Evolutionary conservation across 495 filamentous ascomycete species (phyloP).

Genomic region (Lineolata rhizophorae): DNA sequence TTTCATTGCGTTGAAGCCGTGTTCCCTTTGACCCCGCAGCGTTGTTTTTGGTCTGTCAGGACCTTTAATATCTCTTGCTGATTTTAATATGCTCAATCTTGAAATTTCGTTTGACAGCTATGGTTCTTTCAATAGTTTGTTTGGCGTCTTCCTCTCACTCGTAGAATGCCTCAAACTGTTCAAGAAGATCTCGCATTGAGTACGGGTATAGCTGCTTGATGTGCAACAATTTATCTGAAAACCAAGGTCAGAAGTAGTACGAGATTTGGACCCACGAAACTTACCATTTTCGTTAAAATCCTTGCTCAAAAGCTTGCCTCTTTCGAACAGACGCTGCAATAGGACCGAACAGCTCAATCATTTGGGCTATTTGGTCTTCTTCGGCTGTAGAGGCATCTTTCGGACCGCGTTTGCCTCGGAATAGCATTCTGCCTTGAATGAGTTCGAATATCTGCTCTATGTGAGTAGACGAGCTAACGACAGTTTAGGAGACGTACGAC

Average conservation of each 20-base stretch:
- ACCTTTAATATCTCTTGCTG: too few species aligned
- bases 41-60: too few species aligned
- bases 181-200: background rate
- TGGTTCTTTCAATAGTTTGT: background rate
- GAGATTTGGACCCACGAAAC: too few species aligned
- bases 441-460: background rate
- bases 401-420: background rate
- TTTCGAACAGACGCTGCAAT: background rate
- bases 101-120: background rate
- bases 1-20: too few species aligned
- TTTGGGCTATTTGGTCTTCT: conserved; percentile 1
- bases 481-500: background rate
- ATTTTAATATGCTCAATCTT: background rate
- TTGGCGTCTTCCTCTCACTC: background rate
- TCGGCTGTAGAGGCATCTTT: background rate
- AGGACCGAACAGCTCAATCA: conserved; percentile 1
- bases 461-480: background rate
- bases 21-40: too few species aligned
- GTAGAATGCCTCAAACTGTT: background rate
- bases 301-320: background rate
- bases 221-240: background rate
- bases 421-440: background rate
- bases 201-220: background rate
- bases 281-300: too few species aligned
- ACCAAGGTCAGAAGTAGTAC: background rate